Base-by-base conservation (phyloP, 2,329 filamentous ascomycete species). In the Clonostachys rhizophaga region DNA sequence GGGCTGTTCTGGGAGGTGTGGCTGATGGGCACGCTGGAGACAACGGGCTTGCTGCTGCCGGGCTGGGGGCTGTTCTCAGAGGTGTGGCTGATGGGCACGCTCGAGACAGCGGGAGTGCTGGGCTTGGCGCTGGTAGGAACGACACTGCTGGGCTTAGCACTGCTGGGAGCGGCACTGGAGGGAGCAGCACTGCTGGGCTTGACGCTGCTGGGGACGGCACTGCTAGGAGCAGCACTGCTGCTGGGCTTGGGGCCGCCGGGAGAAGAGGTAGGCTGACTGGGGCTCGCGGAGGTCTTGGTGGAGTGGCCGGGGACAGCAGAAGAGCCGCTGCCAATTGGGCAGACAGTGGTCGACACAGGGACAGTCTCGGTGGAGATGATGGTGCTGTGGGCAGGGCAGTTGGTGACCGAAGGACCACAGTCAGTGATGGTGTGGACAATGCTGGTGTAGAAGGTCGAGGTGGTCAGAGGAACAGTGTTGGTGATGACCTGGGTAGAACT, bases 371-470 rank as follows among this genome's bases (percentile, higher is more conserved):
- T 71, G 41, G 54, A 52, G 47, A 65, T 49, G 49, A 64, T 56
- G 49, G 62, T 68, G 58, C 61, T 62, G 55, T 60, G 61, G 35
- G 65, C 64, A 50, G 77, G 78, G 77, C 84, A 87, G 79, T 86
- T 60, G 64, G 78, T 76, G 60, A 85, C 79, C 51, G 73, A 72
- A 44, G 79, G 69, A 49, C 67, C 72, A 72, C 81, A 85, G 47
- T 73, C 74, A 67, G 78, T 84, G 73, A 84, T 68, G 67, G 81
- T 85, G 62, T 78, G 69, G 62, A 82, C 68, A 57, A 72, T 71
- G 62, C 79, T 83, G 56, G 69, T 62, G 74, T 76, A 81, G 71
- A 83, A 67, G 62, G 78, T 75, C 48, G 66, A 69, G 55, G 76
- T 76, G 58, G 74, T 75, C 53, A 69, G 58, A 48, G 74, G 60